These are phyloP conservation scores for Phaeosphaeria sp. DNA, from an alignment of 2,329 filamentous ascomycete species.

Conservation along the genomic window DNA sequence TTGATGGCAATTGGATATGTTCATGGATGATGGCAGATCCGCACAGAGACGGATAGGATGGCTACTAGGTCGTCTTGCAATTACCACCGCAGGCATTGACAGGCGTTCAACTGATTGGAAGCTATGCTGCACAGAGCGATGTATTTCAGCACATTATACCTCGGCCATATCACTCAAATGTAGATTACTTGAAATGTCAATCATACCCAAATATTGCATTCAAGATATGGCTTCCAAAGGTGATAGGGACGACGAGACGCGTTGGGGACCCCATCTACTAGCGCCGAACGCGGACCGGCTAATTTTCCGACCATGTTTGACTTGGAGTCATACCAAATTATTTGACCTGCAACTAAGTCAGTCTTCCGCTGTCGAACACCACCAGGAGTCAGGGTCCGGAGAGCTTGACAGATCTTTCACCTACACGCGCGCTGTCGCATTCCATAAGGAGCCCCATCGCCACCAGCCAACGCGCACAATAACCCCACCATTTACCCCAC, in stretches of 20 bases:
- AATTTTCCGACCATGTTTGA: conserved; percentile 18
- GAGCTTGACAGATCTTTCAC: not conserved
- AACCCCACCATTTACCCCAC: conserved; percentile 42
- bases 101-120: conserved; percentile 34
- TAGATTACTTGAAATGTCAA: not conserved
- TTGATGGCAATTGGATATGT: not conserved
- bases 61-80: not conserved
- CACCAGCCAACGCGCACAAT: conserved; percentile 24
- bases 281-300: conserved; percentile 19
- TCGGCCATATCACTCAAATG: conserved; percentile 11
- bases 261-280: conserved; percentile 10
- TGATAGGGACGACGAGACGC: not conserved
- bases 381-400: not conserved
- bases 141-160: conserved; percentile 17
- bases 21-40: not conserved
- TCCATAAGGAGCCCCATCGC: not conserved
- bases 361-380: not conserved
- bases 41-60: not conserved
- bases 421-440: not conserved
- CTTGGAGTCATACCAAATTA: conserved; percentile 36
- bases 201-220: too few relatives aligned
- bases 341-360: conserved; percentile 16
- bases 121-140: conserved; percentile 29
- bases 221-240: not conserved
- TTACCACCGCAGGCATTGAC: conserved; percentile 33